Evolutionary conservation across 1,284 basidiomycete genomes (phyloP).

Genomic region (Ustilago loliicola): DNA sequence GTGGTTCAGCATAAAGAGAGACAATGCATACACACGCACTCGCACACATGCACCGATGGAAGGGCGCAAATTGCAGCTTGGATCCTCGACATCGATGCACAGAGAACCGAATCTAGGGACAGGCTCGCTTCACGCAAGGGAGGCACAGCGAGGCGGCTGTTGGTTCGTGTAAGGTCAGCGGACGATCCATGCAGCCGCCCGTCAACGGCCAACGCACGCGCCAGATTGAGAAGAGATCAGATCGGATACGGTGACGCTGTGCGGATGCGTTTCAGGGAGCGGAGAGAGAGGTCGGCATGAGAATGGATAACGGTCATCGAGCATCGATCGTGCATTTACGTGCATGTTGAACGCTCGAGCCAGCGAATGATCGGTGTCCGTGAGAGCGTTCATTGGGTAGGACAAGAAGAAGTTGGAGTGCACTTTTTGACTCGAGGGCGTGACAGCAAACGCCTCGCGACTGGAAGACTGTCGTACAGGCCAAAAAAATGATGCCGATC

Average conservation of each 20-base stretch:
- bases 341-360: slow-evolving; percentile 23
- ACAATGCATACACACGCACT: slow-evolving; percentile 5
- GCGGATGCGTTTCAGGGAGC: neutral
- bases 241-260: neutral
- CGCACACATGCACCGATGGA: slow-evolving; percentile 13
- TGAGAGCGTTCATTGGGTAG: neutral
- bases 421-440: neutral
- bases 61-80: slow-evolving; percentile 1
- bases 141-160: no score
- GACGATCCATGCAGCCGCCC: slow-evolving; percentile 21
- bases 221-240: neutral
- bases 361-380: slow-evolving; percentile 6
- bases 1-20: neutral
- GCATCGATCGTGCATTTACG: slow-evolving; percentile 43
- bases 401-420: neutral
- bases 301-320: slow-evolving; percentile 32
- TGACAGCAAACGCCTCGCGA: slow-evolving; percentile 6
- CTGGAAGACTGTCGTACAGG: neutral
- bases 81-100: slow-evolving; percentile 3
- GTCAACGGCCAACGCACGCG: slow-evolving; percentile 3
- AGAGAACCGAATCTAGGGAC: slow-evolving; percentile 2
- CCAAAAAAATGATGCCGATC: neutral
- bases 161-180: slow-evolving; percentile 11
- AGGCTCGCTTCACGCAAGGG: neutral
- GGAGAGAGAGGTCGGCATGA: neutral